Base-by-base conservation (phyloP, 73 alveolate genomes). In the Paramecium sexaurelia region DNA sequence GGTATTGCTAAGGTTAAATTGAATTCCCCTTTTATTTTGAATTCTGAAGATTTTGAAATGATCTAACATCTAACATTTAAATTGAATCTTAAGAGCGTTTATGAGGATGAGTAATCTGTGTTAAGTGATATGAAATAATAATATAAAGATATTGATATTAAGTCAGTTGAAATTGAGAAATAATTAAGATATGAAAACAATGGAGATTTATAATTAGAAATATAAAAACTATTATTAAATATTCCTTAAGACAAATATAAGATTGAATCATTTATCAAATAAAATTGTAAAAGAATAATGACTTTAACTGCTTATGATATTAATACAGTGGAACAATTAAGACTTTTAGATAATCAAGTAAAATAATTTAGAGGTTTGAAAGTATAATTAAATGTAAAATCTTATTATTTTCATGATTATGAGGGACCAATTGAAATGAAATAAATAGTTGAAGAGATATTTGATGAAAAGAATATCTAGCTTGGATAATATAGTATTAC, bases 381-480 rank as follows among this genome's bases (percentile, higher is more conserved):
- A n/a, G 69, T 75, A 11, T 35, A 75, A 75, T 75, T 75, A 32
- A 22, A 36, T 37, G 89, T 75, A 17, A 36, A 75, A 7, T 51
- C 73, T 22, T 4, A 40, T 5, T 75, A 37, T 37, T 24, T 7
- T 5, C 89, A 75, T 75, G 69, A 75, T n/a, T 75, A 37, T 40
- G 89, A 75, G 40, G 89, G 89, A 40, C 51, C 89, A 0, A 75
- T 75, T 20, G 89, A 75, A 24, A 75, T 75, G 89, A 75, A 75
- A 39, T 39, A 75, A 75, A 19, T 75, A 20, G 39, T 75, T n/a
- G 41, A 75, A 41, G 89, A 75, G 32, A 35, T 69, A 0, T 75
- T 75, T 40, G 71, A 43, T 37, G 89, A 43, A 75, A 69, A 69
- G 29, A 32, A 69, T 2, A 7, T 69, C 6, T n/a, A 24, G 32